Conservation (phyloP, 225 moss, liverwort and hornwort genomes). For the Polytrichum commune region DNA sequence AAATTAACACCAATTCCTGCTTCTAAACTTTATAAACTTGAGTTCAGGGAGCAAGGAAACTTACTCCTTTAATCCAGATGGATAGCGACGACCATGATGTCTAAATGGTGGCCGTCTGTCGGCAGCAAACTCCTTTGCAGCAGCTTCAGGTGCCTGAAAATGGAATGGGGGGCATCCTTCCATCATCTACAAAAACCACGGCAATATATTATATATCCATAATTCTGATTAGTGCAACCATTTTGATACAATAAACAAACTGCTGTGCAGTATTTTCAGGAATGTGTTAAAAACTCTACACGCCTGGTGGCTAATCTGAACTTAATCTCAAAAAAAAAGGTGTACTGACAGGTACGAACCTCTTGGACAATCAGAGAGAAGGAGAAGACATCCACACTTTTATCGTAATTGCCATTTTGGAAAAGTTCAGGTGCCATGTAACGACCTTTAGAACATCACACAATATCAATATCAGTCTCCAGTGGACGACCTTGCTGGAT, state of each 20-base stretch:
- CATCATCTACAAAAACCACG: conserved; percentile 55
- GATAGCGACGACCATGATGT: conserved; percentile 61
- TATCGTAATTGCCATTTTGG: conserved; percentile 31
- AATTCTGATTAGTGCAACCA: too few relatives aligned
- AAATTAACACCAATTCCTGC: neutral
- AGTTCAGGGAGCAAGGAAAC: neutral
- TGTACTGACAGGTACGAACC: conserved; percentile 17
- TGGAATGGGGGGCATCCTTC: conserved; percentile 68
- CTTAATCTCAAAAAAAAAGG: too few relatives aligned
- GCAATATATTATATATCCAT: too few relatives aligned
- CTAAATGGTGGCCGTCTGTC: conserved; percentile 64
- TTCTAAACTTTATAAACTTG: neutral
- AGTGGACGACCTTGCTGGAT: neutral
- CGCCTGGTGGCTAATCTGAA: too few relatives aligned
- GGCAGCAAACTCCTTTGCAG: conserved; percentile 39
- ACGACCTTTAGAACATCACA: conserved; percentile 37
- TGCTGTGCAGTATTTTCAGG: too few relatives aligned
- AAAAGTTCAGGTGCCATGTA: conserved; percentile 84
- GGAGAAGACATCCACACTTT: conserved; percentile 77
- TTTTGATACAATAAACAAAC: too few relatives aligned
- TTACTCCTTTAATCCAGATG: conserved; percentile 67
- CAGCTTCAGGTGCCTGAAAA: conserved; percentile 37
- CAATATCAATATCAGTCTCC: neutral
- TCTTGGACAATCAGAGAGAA: conserved; percentile 84
- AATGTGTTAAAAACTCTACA: too few relatives aligned